Percentiles rank a stretch among this genome's conserved stretches.
Evolutionary conservation across 192 early-diverging fungal species (phyloP).

Genomic region (Mortierella hygrophila): DNA sequence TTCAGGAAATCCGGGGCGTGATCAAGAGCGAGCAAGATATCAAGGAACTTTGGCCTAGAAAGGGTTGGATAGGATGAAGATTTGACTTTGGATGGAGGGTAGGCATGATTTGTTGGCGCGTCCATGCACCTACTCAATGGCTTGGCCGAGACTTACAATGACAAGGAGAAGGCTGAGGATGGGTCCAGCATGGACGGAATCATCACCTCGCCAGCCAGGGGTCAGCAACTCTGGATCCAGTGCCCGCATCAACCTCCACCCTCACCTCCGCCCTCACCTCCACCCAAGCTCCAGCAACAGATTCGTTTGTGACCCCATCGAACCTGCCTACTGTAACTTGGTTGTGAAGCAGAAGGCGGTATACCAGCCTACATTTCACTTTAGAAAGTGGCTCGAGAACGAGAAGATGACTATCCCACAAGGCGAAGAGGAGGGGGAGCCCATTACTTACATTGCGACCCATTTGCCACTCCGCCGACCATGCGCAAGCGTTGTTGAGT

Average conservation of each 20-base stretch:
- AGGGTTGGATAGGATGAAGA: slow-evolving; percentile 5
- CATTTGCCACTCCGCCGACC: too few species aligned
- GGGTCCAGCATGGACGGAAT: not conserved
- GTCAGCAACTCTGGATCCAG: too few species aligned
- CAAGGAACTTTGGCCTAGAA: slow-evolving; percentile 10
- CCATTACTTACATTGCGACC: too few species aligned
- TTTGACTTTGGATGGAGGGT: slow-evolving; percentile 24
- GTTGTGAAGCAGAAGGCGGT: slow-evolving; percentile 1
- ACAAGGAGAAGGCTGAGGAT: not conserved
- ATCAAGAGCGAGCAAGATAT: slow-evolving; percentile 13
- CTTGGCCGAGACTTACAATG: not conserved
- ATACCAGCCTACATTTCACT: too few species aligned
- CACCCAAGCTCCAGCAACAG: too few species aligned
- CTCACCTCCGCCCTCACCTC: too few species aligned
- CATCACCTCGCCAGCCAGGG: not conserved
- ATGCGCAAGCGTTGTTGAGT: too few species aligned
- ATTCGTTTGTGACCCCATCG: too few species aligned
- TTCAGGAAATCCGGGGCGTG: slow-evolving; percentile 16
- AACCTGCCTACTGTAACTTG: not conserved
- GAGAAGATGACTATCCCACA: too few species aligned
- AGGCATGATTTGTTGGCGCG: slow-evolving; percentile 19
- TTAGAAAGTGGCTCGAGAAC: too few species aligned
- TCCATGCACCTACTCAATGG: slow-evolving; percentile 8
- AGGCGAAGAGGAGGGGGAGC: too few species aligned
- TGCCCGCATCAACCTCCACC: too few species aligned